Percentiles rank a stretch among this genome's conserved stretches.
Evolutionary conservation across 768 basidiomycete genomes (phyloP).

Genomic region (Pleurotus ostreatus): DNA sequence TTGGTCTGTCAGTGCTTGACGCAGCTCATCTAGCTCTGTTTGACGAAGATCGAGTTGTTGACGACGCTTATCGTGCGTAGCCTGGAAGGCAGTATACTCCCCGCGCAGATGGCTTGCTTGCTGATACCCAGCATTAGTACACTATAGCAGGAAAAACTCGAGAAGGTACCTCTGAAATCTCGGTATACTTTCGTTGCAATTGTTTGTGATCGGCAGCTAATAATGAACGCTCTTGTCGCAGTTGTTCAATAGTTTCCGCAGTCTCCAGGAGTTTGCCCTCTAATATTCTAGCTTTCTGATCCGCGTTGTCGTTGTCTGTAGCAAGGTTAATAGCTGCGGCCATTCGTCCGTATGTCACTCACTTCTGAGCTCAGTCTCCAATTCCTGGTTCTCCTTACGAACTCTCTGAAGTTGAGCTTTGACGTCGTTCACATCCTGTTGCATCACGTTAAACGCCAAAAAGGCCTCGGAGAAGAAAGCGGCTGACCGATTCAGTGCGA

Average conservation of each 20-base stretch:
- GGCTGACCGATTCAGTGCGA: constrained; percentile 64
- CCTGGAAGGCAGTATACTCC: constrained; percentile 57
- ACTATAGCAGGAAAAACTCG: no score
- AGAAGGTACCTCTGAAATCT: constrained; percentile 59
- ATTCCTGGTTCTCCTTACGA: constrained; percentile 70
- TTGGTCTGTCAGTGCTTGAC: constrained; percentile 56
- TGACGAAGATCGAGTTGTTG: constrained; percentile 71
- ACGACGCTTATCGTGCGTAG: constrained; percentile 66
- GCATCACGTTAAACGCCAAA: constrained; percentile 6
- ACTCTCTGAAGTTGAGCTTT: constrained; percentile 60
- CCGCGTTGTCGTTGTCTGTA: constrained; percentile 59
- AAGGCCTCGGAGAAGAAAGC: not conserved
- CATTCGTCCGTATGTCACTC: constrained; percentile 13
- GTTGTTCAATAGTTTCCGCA: constrained; percentile 61
- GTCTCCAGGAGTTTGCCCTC: constrained; percentile 70
- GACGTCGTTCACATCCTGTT: constrained; percentile 77
- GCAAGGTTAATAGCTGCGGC: not conserved
- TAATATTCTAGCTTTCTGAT: constrained; percentile 70
- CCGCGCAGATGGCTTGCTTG: constrained; percentile 59
- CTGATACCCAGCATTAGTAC: constrained; percentile 23
- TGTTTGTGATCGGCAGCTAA: constrained; percentile 68
- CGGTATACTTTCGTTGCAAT: constrained; percentile 63
- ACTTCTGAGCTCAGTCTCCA: constrained; percentile 76
- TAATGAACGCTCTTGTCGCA: constrained; percentile 73
- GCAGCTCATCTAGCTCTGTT: constrained; percentile 75